Base-by-base conservation (phyloP, 2,329 filamentous ascomycete genomes). In the Neonectria hederae region DNA sequence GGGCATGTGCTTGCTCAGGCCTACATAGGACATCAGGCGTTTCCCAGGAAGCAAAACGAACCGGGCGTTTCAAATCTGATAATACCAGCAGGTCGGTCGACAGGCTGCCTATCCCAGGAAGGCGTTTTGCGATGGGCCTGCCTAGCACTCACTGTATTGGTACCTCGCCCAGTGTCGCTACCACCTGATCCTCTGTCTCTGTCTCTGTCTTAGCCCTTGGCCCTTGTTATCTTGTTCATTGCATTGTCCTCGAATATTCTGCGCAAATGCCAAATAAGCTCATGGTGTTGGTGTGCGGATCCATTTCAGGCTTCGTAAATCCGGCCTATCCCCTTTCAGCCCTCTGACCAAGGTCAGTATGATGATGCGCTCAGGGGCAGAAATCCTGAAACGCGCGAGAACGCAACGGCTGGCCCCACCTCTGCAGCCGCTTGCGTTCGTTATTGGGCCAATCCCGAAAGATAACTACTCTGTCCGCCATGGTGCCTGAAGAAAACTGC, bases 21-120 rank as follows among this genome's bases (percentile, higher is more conserved):
- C 49, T 45, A 19, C 14, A 35, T 17, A 5, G 17, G 7, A 14
- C 8, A 17, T 14, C 59, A 45, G 42, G 54, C 42, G 42, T 48
- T 57, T 43, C 40, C 42, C 17, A 43, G 54, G 49, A 38, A 11
- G 43, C 54, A 59, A 68, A 68, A 72, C 59, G 51, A 55, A 45
- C 63, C 59, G 53, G 69, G 59, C 64, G 70, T 72, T 72, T 71
- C 68, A 70, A 70, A 40, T 43, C 59, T 58, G 59, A n/a, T n/a
- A n/a, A n/a, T 28, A 28, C 24, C 45, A 26, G 22, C 28, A 51
- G 48, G 28, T 14, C 26, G 26, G 46, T 42, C 46, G n/a, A 32
- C 48, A 21, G 38, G n/a, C 38, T 11, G 7, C n/a, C n/a, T n/a
- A 42, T 21, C 38, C 38, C n/a, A 19, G n/a, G 5, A 42, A 42